phyloP scores from a whole-genome alignment of 495 filamentous ascomycete species.

The Xylaria nigripes region DNA sequence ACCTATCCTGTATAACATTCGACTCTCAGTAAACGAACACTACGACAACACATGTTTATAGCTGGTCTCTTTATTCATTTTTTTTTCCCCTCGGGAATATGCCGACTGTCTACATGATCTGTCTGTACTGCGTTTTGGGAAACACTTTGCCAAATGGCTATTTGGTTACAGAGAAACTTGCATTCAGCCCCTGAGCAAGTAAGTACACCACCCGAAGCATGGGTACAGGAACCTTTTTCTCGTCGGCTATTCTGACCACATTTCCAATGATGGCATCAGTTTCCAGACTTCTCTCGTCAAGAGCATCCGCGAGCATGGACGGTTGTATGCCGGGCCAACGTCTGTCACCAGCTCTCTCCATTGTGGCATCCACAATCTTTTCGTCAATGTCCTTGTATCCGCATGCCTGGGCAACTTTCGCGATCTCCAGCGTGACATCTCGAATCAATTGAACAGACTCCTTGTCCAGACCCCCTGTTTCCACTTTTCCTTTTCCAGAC shows the following conservation, averaged over 20 bases:
- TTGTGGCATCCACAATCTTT: slow-evolving; percentile 28
- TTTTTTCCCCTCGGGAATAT: background rate
- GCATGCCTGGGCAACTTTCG: slow-evolving; percentile 34
- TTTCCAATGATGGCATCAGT: slow-evolving; percentile 49
- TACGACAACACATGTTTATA: slow-evolving; percentile 6
- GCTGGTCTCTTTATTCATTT: background rate
- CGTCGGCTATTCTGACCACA: slow-evolving; percentile 35
- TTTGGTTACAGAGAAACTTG: slow-evolving; percentile 16
- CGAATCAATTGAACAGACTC: slow-evolving; percentile 29
- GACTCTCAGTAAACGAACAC: slow-evolving; percentile 3
- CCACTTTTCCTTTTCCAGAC: slow-evolving; percentile 15
- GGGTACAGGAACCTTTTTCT: slow-evolving; percentile 33
- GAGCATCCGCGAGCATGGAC: slow-evolving; percentile 43
- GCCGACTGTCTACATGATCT: background rate
- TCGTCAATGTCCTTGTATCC: slow-evolving; percentile 36
- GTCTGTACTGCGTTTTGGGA: background rate
- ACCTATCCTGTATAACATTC: slow-evolving; percentile 28
- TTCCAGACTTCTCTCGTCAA: slow-evolving; percentile 34
- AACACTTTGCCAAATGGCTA: background rate
- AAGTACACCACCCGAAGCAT: slow-evolving; percentile 39
- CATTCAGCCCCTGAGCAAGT: slow-evolving; percentile 23
- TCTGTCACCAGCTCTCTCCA: slow-evolving; percentile 29
- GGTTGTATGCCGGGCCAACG: slow-evolving; percentile 30
- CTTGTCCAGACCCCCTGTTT: background rate
- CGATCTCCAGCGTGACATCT: slow-evolving; percentile 45